Evolutionary conservation across 2,329 filamentous ascomycete genomes (phyloP).

Genomic region (Fusarium proliferatum): DNA sequence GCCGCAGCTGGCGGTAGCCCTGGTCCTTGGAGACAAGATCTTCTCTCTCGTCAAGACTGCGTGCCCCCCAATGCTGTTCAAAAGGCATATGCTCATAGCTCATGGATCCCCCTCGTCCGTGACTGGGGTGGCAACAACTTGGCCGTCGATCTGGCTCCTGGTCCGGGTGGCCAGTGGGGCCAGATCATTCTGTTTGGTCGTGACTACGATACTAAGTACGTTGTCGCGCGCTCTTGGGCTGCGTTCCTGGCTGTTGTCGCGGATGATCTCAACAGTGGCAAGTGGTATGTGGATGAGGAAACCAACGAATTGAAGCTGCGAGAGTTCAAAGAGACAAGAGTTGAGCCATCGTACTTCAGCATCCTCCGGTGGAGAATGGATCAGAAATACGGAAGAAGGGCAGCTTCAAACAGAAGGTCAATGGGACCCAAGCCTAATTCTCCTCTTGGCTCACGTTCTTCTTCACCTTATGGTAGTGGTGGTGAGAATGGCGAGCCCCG

Average conservation of each 20-base stretch:
- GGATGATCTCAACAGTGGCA: slow-evolving; percentile 89
- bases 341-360: slow-evolving; percentile 93
- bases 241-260: slow-evolving; percentile 87
- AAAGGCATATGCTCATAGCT: slow-evolving; percentile 91
- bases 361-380: slow-evolving; percentile 96
- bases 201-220: slow-evolving; percentile 99
- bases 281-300: slow-evolving; percentile 94
- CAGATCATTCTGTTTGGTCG: slow-evolving; percentile 97
- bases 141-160: slow-evolving; percentile 91
- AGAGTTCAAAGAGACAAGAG: slow-evolving; percentile 88
- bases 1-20: slow-evolving; percentile 66
- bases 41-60: slow-evolving; percentile 85
- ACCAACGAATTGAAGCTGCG: slow-evolving; percentile 89
- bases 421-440: slow-evolving; percentile 59
- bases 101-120: slow-evolving; percentile 94
- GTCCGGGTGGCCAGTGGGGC: slow-evolving; percentile 90
- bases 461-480: slow-evolving; percentile 74
- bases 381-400: slow-evolving; percentile 86
- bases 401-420: slow-evolving; percentile 64
- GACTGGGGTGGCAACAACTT: slow-evolving; percentile 99
- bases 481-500: slow-evolving; percentile 70
- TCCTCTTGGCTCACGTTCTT: slow-evolving; percentile 60
- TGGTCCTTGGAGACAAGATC: slow-evolving; percentile 82
- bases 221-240: slow-evolving; percentile 91
- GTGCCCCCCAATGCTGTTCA: slow-evolving; percentile 89